Evolutionary conservation across 495 filamentous ascomycete species (phyloP).

Genomic region (Diplogelasinospora grovesii): DNA sequence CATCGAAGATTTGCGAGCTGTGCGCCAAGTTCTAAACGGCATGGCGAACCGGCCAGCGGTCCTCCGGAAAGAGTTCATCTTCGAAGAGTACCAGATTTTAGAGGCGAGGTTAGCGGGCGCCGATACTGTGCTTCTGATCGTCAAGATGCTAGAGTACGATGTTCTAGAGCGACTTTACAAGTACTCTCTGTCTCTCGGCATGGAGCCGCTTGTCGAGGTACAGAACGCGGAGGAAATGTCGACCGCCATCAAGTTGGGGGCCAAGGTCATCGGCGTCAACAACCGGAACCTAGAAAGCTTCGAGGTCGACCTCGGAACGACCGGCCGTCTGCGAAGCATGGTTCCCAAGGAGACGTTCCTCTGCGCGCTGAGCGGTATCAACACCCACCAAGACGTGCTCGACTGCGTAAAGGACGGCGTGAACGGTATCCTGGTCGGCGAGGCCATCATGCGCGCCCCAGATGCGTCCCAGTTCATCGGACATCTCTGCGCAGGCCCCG

Average conservation of each 20-base stretch:
- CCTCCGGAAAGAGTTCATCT: conserved; percentile 93
- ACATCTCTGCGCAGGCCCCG: conserved; percentile 63
- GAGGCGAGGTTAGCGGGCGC: conserved; percentile 91
- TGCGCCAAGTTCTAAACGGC: conserved; percentile 78
- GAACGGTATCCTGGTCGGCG: conserved; percentile 87
- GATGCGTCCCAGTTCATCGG: conserved; percentile 70
- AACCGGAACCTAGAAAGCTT: conserved; percentile 95
- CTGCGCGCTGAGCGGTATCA: conserved; percentile 91
- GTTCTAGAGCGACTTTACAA: conserved; percentile 74
- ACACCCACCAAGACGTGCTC: conserved; percentile 81
- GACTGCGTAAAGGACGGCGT: conserved; percentile 84
- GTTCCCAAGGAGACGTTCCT: conserved; percentile 83
- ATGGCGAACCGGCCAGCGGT: conserved; percentile 89
- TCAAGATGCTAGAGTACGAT: conserved; percentile 86
- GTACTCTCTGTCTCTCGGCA: conserved; percentile 84
- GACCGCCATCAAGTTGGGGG: conserved; percentile 74
- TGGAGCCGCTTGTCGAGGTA: conserved; percentile 97
- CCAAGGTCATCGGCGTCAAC: conserved; percentile 96
- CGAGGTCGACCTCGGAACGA: conserved; percentile 92
- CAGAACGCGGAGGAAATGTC: conserved; percentile 92
- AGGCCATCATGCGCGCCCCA: conserved; percentile 90
- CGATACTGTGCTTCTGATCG: conserved; percentile 91
- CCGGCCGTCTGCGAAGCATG: conserved; percentile 78
- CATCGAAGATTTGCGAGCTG: conserved; percentile 85
- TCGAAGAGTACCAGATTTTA: conserved; percentile 96